Conservation (phyloP, 192 early-diverging fungal genomes). For the Coemansia sp. region DNA sequence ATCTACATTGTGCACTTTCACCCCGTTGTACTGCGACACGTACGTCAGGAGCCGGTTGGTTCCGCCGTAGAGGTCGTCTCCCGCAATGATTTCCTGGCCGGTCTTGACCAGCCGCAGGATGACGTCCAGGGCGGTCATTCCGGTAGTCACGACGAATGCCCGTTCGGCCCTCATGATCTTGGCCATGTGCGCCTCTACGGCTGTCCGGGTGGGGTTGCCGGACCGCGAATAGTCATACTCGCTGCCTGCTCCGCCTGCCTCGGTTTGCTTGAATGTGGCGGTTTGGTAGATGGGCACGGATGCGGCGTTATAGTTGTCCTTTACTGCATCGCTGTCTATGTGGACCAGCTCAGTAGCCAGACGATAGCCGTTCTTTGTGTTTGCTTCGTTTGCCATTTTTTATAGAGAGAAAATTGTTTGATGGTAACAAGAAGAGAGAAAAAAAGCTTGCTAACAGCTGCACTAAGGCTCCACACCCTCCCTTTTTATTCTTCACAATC, state of each 20-base stretch:
- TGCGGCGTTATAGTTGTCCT: constrained; percentile 85
- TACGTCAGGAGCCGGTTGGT: constrained; percentile 93
- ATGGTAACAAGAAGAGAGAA: constrained; percentile 3
- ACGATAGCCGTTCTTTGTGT: constrained; percentile 52
- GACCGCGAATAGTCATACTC: constrained; percentile 95
- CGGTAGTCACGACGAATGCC: constrained; percentile 82
- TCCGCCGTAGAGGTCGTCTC: constrained; percentile 95
- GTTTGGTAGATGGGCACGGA: constrained; percentile 98
- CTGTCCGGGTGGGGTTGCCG: constrained; percentile 97
- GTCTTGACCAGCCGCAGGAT: constrained; percentile 81
- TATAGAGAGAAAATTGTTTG: neutral
- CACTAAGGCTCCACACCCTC: neutral
- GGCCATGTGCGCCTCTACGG: constrained; percentile 87
- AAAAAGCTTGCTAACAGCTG: constrained; percentile 5
- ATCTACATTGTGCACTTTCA: constrained; percentile 89
- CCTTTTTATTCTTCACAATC: neutral
- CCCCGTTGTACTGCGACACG: constrained; percentile 69
- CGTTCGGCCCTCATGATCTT: constrained; percentile 90
- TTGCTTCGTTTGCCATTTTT: neutral
- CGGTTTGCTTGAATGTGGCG: constrained; percentile 93
- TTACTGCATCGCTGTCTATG: constrained; percentile 64
- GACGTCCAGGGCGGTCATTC: constrained; percentile 94
- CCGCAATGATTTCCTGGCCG: constrained; percentile 91
- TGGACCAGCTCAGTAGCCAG: constrained; percentile 74
- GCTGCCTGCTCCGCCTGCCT: constrained; percentile 70